Percentiles rank a stretch among this genome's conserved stretches.
These are phyloP conservation scores for Plantago ovata DNA, from an alignment of 257 asterid genomes.

Conservation along the genomic window DNA sequence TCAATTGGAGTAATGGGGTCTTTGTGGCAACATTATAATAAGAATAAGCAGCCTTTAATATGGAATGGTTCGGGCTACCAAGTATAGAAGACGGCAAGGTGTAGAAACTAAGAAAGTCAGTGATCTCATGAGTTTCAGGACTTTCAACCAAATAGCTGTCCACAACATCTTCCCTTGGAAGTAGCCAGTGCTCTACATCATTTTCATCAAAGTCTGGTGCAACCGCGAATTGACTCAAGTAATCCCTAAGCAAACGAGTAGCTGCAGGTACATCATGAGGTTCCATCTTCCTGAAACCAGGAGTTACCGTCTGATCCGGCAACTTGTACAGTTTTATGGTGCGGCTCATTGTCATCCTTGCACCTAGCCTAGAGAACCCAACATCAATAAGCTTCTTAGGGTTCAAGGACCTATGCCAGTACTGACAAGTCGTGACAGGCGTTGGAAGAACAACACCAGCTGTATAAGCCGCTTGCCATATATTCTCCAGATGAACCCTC, in stretches of 20 bases:
- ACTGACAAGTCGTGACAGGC: slow-evolving; percentile 71
- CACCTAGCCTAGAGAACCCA: slow-evolving; percentile 86
- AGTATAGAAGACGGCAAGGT: slow-evolving; percentile 84
- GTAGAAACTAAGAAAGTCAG: slow-evolving; percentile 82
- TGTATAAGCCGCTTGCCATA: slow-evolving; percentile 94
- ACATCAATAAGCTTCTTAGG: slow-evolving; percentile 87
- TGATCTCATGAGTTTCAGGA: slow-evolving; percentile 66
- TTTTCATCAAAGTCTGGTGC: slow-evolving; percentile 76
- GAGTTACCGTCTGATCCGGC: slow-evolving; percentile 55
- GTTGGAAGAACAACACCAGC: slow-evolving; percentile 91
- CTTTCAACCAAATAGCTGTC: slow-evolving; percentile 84
- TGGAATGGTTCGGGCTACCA: slow-evolving; percentile 60
- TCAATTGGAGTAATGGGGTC: slow-evolving; percentile 74
- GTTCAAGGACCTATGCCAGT: slow-evolving; percentile 85
- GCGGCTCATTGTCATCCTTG: slow-evolving; percentile 91
- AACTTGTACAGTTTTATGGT: slow-evolving; percentile 75
- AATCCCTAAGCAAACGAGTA: slow-evolving; percentile 64
- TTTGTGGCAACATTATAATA: slow-evolving; percentile 66
- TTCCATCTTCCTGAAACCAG: slow-evolving; percentile 82
- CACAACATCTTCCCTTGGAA: slow-evolving; percentile 65
- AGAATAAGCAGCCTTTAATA: slow-evolving; percentile 71
- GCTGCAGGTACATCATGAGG: slow-evolving; percentile 80
- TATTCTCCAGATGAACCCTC: slow-evolving; percentile 76
- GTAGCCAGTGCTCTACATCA: slow-evolving; percentile 87
- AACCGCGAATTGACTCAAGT: slow-evolving; percentile 57